Percentiles rank a stretch among this genome's conserved stretches.
Conservation (phyloP, 257 asterid species). For the Jaltomata sinuosa region DNA sequence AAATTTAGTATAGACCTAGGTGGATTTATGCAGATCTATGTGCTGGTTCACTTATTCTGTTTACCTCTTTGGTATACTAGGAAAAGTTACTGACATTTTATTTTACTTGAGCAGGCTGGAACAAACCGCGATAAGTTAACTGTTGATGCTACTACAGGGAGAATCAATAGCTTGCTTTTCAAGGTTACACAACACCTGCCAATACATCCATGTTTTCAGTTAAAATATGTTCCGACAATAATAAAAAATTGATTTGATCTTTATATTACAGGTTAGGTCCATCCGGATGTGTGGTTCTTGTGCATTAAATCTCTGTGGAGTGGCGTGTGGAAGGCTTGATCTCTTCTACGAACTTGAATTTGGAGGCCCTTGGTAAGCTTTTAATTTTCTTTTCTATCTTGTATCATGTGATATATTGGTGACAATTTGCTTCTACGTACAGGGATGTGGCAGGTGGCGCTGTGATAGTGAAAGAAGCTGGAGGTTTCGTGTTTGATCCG, state of each 20-base stretch:
- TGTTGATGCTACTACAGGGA: slow-evolving; percentile 56
- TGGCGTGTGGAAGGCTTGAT: slow-evolving; percentile 87
- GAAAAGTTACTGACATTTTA: background rate
- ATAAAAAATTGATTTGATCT: background rate
- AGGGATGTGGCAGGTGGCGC: slow-evolving; percentile 96
- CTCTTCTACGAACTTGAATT: slow-evolving; percentile 66
- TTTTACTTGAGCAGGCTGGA: slow-evolving; percentile 43
- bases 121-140: slow-evolving; percentile 64
- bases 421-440: slow-evolving; percentile 5
- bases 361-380: slow-evolving; percentile 76
- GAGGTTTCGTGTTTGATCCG: slow-evolving; percentile 82
- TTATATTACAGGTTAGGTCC: slow-evolving; percentile 60
- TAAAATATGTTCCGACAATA: background rate
- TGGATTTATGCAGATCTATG: background rate
- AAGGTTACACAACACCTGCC: slow-evolving; percentile 31
- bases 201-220: background rate
- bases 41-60: background rate
- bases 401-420: background rate
- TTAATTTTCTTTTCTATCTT: background rate
- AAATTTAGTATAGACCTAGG: background rate
- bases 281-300: slow-evolving; percentile 86
- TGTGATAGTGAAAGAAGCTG: slow-evolving; percentile 73
- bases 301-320: slow-evolving; percentile 79
- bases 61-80: background rate
- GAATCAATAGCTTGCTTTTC: slow-evolving; percentile 64